These are phyloP conservation scores for Grigorovia jiainica DNA, from an alignment of 805 yeast species.

Conservation along the genomic window DNA sequence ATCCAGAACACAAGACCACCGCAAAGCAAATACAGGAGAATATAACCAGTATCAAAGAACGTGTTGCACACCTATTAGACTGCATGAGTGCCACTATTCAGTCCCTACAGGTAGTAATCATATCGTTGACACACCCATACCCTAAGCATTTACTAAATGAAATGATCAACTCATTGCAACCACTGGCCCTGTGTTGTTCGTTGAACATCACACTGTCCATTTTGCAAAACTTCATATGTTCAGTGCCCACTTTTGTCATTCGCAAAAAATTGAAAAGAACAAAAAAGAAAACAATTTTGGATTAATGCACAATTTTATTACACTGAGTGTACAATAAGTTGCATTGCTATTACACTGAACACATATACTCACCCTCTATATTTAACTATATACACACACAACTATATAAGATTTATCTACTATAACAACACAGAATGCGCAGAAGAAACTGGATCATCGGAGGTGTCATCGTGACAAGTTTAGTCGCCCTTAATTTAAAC, in stretches of 20 bases:
- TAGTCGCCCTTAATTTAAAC: no score
- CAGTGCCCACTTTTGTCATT: slow-evolving; percentile 26
- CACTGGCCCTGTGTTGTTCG: slow-evolving; percentile 23
- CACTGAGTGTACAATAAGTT: no score
- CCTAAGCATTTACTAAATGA: slow-evolving; percentile 33
- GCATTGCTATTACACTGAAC: neutral
- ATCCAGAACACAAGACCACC: slow-evolving; percentile 2
- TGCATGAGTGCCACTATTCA: slow-evolving; percentile 21
- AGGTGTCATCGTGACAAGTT: no score
- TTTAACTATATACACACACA: no score
- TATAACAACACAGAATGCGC: no score
- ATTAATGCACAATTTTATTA: slow-evolving; percentile 5
- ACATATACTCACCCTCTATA: neutral
- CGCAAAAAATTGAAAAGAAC: slow-evolving; percentile 26
- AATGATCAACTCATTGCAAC: slow-evolving; percentile 29
- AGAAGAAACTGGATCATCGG: no score
- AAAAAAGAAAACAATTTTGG: slow-evolving; percentile 21
- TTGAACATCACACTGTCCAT: slow-evolving; percentile 18
- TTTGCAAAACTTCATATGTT: slow-evolving; percentile 26
- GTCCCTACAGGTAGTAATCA: slow-evolving; percentile 23
- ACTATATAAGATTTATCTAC: no score
- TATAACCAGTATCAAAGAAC: slow-evolving; percentile 11
- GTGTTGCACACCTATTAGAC: slow-evolving; percentile 22
- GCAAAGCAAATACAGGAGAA: slow-evolving; percentile 9
- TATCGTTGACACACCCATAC: slow-evolving; percentile 31